phyloP scores from a whole-genome alignment of 2,329 filamentous ascomycete species.

The Aspergillus pseudotamarii region DNA sequence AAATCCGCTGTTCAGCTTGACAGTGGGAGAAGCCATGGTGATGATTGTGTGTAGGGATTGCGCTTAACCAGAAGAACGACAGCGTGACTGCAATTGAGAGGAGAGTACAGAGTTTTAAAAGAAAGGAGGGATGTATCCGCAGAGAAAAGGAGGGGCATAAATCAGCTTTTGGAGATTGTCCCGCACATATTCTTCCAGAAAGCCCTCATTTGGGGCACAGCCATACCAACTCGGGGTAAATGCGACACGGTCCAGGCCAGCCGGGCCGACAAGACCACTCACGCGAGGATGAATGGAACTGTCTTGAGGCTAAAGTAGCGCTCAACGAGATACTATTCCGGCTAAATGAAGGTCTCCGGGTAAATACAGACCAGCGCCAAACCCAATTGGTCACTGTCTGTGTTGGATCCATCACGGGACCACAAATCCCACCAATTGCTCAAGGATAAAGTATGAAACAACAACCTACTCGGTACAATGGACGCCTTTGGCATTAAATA shows the following conservation, averaged over 20 bases:
- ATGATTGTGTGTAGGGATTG: background rate
- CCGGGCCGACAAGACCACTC: background rate
- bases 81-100: background rate
- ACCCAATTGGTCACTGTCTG: background rate
- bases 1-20: slow-evolving; percentile 31
- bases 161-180: background rate
- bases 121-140: background rate
- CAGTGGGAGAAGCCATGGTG: slow-evolving; percentile 15
- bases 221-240: background rate
- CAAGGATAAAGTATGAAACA: background rate
- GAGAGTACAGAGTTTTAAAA: background rate
- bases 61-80: too few species aligned
- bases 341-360: background rate
- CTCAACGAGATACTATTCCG: background rate
- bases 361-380: background rate
- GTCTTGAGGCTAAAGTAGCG: slow-evolving; percentile 1
- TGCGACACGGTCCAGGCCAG: background rate
- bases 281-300: background rate
- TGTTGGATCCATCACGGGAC: background rate
- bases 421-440: background rate
- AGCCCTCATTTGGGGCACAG: background rate
- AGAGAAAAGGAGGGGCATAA: background rate
- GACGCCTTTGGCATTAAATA: background rate
- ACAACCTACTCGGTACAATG: too few species aligned
- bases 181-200: background rate